These are phyloP conservation scores for Diospyros kaki DNA, from an alignment of 148 eudicot genomes.

Conservation along the genomic window DNA sequence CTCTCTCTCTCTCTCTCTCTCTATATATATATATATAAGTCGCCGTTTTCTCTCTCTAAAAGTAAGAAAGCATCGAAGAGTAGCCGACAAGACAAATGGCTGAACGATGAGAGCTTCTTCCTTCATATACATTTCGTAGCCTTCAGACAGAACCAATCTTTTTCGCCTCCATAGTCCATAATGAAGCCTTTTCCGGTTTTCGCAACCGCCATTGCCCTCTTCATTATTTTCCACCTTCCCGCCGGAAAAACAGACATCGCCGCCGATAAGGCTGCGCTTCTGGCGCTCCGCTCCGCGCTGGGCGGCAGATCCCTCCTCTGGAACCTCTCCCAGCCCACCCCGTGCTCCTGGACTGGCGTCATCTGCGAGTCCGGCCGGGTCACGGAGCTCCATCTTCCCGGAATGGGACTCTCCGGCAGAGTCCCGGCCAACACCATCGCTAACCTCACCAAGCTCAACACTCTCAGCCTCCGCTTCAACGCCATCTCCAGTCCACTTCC, in stretches of 20 bases:
- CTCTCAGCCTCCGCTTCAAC: slow-evolving; percentile 37
- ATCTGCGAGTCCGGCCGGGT: slow-evolving; percentile 31
- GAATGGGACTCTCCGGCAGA: slow-evolving; percentile 25
- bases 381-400: slow-evolving; percentile 56
- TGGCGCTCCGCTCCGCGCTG: slow-evolving; percentile 43
- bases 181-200: slow-evolving; percentile 1
- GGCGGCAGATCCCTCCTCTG: slow-evolving; percentile 47
- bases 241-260: slow-evolving; percentile 26
- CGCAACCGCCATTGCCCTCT: slow-evolving; percentile 14
- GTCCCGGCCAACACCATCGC: slow-evolving; percentile 31
- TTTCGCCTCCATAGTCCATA: not conserved
- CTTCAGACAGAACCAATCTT: not conserved
- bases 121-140: too few relatives aligned
- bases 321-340: slow-evolving; percentile 33
- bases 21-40: too few relatives aligned
- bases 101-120: not conserved
- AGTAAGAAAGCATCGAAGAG: too few relatives aligned
- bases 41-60: not conserved
- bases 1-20: not conserved
- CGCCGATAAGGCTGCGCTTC: slow-evolving; percentile 40
- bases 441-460: slow-evolving; percentile 29
- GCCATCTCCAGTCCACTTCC: slow-evolving; percentile 33
- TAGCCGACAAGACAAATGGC: too few relatives aligned
- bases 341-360: slow-evolving; percentile 63
- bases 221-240: slow-evolving; percentile 19